Evolutionary conservation across 2,329 filamentous ascomycete species (phyloP).

Genomic region (Raffaelea arxii): DNA sequence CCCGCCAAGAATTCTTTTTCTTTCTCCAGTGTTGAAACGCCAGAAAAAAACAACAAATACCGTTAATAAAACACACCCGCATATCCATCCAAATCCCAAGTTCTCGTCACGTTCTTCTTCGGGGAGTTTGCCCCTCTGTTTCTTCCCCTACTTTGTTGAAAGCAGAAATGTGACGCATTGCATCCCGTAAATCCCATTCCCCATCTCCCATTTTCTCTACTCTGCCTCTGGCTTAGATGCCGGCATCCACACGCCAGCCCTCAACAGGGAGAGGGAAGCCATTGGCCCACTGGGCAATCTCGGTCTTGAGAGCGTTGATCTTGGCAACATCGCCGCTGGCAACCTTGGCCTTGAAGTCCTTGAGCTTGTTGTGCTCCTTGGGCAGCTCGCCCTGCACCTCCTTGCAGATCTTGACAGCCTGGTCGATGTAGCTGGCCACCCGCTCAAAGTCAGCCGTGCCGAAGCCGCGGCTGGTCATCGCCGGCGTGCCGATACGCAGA

Average conservation of each 20-base stretch:
- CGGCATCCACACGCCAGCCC: slow-evolving; percentile 55
- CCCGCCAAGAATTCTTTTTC: not conserved
- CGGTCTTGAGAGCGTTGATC: slow-evolving; percentile 78
- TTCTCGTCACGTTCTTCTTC: no score
- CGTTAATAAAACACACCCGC: not conserved
- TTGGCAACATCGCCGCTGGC: slow-evolving; percentile 66
- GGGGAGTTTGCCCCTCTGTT: not conserved
- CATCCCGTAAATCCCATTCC: not conserved
- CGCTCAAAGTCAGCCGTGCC: slow-evolving; percentile 84
- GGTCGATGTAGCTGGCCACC: slow-evolving; percentile 82
- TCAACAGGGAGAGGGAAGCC: slow-evolving; percentile 88
- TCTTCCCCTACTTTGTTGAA: slow-evolving; percentile 2
- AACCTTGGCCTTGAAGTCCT: slow-evolving; percentile 97
- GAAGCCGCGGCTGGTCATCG: slow-evolving; percentile 96
- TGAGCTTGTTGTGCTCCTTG: slow-evolving; percentile 98
- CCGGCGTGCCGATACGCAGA: slow-evolving; percentile 91
- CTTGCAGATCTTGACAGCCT: slow-evolving; percentile 81
- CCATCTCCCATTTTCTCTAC: not conserved
- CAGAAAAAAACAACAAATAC: not conserved
- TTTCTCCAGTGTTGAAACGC: slow-evolving; percentile 4
- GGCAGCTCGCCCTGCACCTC: slow-evolving; percentile 75
- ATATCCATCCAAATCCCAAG: not conserved
- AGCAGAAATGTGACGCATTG: not conserved
- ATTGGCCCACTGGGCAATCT: slow-evolving; percentile 79
- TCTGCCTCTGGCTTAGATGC: slow-evolving; percentile 33